A percentile compares a stretch with the other conserved stretches of the same genome.
These are phyloP conservation scores for Hyaloscypha bicolor DNA, from an alignment of 495 filamentous ascomycete species.

Conservation along the genomic window DNA sequence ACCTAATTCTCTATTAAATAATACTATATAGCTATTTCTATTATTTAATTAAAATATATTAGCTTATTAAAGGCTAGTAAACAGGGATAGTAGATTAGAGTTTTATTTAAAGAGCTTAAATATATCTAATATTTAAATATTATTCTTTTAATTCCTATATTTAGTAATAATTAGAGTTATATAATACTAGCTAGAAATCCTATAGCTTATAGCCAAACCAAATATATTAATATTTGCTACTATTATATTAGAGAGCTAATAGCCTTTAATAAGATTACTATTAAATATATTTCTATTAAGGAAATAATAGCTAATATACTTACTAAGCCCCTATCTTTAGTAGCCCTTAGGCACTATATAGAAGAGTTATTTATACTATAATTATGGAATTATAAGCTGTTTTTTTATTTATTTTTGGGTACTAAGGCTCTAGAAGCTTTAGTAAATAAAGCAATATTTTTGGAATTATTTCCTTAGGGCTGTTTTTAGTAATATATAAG, in stretches of 20 bases:
- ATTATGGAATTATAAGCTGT: too few relatives aligned
- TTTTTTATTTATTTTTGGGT: too few relatives aligned
- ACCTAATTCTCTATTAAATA: constrained; percentile 6
- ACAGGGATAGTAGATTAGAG: constrained; percentile 10
- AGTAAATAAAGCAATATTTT: too few relatives aligned
- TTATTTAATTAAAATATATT: constrained; percentile 17
- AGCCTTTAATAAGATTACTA: constrained; percentile 5
- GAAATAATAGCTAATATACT: constrained; percentile 19
- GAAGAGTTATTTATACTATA: constrained; percentile 3
- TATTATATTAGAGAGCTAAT: too few relatives aligned
- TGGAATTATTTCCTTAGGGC: too few relatives aligned
- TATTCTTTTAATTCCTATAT: background rate
- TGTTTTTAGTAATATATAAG: too few relatives aligned
- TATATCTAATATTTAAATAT: constrained; percentile 3
- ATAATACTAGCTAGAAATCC: constrained; percentile 14
- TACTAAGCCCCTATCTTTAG: constrained; percentile 11
- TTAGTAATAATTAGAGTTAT: background rate
- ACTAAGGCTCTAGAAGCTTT: too few relatives aligned
- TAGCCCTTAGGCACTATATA: constrained; percentile 11
- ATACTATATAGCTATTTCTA: background rate
- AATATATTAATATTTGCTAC: constrained; percentile 16
- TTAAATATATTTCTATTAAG: constrained; percentile 9
- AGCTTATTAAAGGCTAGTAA: constrained; percentile 2
- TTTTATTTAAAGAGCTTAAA: constrained; percentile 7
- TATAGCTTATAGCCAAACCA: constrained; percentile 11